These are phyloP conservation scores for Salix udensis DNA, from an alignment of 345 rosid genomes.

Conservation along the genomic window DNA sequence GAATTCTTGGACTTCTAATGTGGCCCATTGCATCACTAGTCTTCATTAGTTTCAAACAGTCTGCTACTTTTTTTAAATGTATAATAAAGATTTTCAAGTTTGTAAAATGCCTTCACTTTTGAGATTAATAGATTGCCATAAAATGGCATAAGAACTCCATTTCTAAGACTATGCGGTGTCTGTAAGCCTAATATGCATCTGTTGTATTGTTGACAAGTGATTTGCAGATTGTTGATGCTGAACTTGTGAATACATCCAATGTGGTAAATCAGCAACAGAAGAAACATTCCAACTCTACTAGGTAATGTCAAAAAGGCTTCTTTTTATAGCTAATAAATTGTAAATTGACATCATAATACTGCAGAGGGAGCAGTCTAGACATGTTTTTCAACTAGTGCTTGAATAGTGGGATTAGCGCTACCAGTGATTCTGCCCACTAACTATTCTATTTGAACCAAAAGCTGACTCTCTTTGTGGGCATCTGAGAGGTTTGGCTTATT, in stretches of 20 bases:
- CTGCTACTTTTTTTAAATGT: neutral
- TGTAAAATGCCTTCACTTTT: neutral
- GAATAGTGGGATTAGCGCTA: neutral
- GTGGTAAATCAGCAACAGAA: constrained; percentile 32
- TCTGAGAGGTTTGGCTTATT: neutral
- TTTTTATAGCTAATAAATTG: neutral
- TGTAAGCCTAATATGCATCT: neutral
- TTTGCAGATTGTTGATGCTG: constrained; percentile 37
- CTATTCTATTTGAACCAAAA: neutral
- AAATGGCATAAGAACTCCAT: neutral
- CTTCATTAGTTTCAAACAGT: neutral
- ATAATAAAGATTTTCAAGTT: neutral
- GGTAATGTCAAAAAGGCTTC: constrained; percentile 24
- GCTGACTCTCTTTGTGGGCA: neutral
- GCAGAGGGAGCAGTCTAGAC: neutral
- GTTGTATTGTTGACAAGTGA: constrained; percentile 16
- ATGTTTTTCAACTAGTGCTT: neutral
- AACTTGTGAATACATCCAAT: constrained; percentile 25
- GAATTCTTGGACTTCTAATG: neutral
- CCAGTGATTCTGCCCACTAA: neutral
- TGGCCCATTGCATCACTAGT: neutral
- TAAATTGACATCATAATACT: neutral
- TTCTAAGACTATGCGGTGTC: neutral
- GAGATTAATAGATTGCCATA: neutral
- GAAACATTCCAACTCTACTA: constrained; percentile 38